phyloP scores from a whole-genome alignment of 208 protist species.

The Leishmania guyanensis region DNA sequence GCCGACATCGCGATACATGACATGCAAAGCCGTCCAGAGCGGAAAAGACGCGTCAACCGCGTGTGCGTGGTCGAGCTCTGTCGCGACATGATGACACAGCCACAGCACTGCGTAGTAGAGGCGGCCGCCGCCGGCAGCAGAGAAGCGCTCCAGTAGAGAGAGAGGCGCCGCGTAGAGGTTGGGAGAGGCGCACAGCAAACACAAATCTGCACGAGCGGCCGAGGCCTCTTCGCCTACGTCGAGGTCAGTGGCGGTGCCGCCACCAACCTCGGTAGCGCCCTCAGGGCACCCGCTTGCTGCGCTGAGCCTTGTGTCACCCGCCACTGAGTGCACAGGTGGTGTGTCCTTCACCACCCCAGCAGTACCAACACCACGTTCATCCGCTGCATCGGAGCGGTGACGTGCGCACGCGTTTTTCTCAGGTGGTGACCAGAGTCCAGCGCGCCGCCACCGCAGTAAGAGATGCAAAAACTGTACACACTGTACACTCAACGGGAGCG shows the following conservation, averaged over 20 bases:
- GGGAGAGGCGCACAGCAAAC: conserved; percentile 34
- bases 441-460: conserved; percentile 52
- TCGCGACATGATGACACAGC: conserved; percentile 19
- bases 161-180: conserved; percentile 19
- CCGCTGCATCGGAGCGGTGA: not conserved
- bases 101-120: conserved; percentile 57
- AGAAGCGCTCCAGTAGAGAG: conserved; percentile 33
- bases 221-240: not conserved
- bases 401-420: conserved; percentile 6
- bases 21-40: conserved; percentile 30
- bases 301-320: not conserved
- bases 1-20: conserved; percentile 55
- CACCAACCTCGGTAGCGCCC: not conserved
- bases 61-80: conserved; percentile 5
- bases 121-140: conserved; percentile 24
- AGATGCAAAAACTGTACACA: conserved; percentile 66
- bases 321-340: not conserved
- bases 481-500: conserved; percentile 44
- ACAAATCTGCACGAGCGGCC: conserved; percentile 28
- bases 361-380: not conserved
- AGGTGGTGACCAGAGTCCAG: conserved; percentile 59
- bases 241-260: not conserved
- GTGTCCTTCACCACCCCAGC: not conserved
- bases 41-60: conserved; percentile 25
- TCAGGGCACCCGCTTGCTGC: not conserved